Evolutionary conservation across 176 grass and related monocot species (phyloP).

Genomic region (Juncus inflexus): DNA sequence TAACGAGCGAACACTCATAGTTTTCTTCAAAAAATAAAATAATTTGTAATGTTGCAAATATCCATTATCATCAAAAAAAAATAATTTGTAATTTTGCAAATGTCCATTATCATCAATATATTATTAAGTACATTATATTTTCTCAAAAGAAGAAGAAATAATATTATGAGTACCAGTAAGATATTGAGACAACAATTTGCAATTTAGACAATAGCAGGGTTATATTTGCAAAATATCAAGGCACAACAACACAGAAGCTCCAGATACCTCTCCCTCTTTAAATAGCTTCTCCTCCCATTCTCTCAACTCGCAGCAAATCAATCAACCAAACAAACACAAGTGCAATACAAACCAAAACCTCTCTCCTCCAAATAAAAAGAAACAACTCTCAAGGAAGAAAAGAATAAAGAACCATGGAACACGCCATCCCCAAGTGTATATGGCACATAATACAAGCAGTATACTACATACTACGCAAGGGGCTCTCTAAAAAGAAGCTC

Average conservation of each 20-base stretch:
- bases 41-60: too few relatives aligned
- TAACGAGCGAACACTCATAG: too few relatives aligned
- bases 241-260: constrained; percentile 10
- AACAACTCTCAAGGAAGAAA: neutral
- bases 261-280: constrained; percentile 20
- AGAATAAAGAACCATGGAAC: constrained; percentile 32
- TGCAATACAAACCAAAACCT: constrained; percentile 4
- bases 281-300: constrained; percentile 33
- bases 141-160: too few relatives aligned
- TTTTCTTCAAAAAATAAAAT: too few relatives aligned
- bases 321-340: constrained; percentile 20
- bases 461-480: constrained; percentile 69
- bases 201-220: neutral
- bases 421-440: constrained; percentile 49
- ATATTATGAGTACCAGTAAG: too few relatives aligned
- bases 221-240: constrained; percentile 6
- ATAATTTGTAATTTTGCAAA: too few relatives aligned
- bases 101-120: too few relatives aligned
- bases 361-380: neutral
- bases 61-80: too few relatives aligned
- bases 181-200: neutral
- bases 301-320: constrained; percentile 36
- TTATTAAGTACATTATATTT: too few relatives aligned
- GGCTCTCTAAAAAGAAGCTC: constrained; percentile 67
- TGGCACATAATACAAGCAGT: constrained; percentile 47